Conservation (phyloP, 306 rosid species). For the Cicer judaicum region DNA sequence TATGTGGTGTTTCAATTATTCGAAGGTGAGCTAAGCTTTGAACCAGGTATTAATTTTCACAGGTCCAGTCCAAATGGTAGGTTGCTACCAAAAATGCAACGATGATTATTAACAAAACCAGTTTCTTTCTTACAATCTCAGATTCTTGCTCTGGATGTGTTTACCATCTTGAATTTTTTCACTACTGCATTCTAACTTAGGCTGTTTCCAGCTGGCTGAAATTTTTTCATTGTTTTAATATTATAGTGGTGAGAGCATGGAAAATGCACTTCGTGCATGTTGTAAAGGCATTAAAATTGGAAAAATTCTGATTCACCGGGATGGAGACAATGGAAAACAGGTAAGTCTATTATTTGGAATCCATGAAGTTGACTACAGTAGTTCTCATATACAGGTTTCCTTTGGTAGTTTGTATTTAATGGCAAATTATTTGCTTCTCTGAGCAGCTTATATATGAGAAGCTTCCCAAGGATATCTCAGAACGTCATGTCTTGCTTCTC, state of each 20-base stretch:
- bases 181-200: not conserved
- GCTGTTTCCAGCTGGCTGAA: constrained; percentile 18
- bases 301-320: constrained; percentile 96
- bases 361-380: constrained; percentile 24
- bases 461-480: constrained; percentile 95
- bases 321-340: constrained; percentile 96
- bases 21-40: constrained; percentile 92
- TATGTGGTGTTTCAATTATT: constrained; percentile 93
- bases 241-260: constrained; percentile 98
- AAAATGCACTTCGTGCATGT: constrained; percentile 95
- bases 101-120: not conserved
- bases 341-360: constrained; percentile 46
- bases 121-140: constrained; percentile 33
- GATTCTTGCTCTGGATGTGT: constrained; percentile 24
- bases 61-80: constrained; percentile 35
- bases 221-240: constrained; percentile 45
- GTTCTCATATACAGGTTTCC: constrained; percentile 11
- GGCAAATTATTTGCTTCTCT: constrained; percentile 43
- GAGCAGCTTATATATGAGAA: constrained; percentile 95
- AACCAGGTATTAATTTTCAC: constrained; percentile 55
- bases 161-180: not conserved
- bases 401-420: constrained; percentile 27
- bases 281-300: constrained; percentile 99
- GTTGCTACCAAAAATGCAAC: constrained; percentile 30
- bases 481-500: constrained; percentile 96